Evolutionary conservation across 768 basidiomycete genomes (phyloP).

Genomic region (Amyloporia xantha): DNA sequence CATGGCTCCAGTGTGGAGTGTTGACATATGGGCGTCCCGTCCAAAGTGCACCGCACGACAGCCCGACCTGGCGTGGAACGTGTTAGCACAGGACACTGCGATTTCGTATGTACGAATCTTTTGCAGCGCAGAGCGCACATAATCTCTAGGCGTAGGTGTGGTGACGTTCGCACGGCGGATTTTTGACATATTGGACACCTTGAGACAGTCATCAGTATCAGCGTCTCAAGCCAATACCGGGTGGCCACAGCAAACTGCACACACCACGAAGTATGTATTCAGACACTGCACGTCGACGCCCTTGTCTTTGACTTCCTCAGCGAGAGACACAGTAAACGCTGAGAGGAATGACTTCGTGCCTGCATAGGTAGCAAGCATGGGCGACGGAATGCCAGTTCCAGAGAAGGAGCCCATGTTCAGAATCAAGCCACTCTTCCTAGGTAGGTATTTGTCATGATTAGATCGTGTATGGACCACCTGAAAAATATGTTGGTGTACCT

Average conservation of each 20-base stretch:
- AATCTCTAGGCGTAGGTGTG: conserved; percentile 68
- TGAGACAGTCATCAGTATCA: not conserved
- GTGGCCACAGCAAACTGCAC: too few species aligned
- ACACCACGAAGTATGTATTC: conserved; percentile 92
- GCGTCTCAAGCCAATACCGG: too few species aligned
- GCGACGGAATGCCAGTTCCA: conserved; percentile 69
- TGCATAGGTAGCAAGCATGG: conserved; percentile 92
- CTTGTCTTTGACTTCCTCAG: conserved; percentile 68
- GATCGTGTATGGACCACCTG: too few species aligned
- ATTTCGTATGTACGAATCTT: conserved; percentile 75
- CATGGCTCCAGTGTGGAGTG: conserved; percentile 90
- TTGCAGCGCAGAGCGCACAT: conserved; percentile 69
- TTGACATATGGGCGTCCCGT: conserved; percentile 65
- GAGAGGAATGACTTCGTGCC: conserved; percentile 88
- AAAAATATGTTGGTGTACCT: too few species aligned
- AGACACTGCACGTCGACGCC: conserved; percentile 78
- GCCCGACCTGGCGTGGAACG: conserved; percentile 44
- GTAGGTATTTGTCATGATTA: too few species aligned
- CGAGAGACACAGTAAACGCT: conserved; percentile 81
- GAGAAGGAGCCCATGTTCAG: conserved; percentile 92
- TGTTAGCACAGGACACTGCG: conserved; percentile 17
- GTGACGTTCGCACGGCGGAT: conserved; percentile 67
- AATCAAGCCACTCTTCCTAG: conserved; percentile 77
- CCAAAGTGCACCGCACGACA: conserved; percentile 70
- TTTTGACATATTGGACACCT: conserved; percentile 94